Conservation (phyloP, 164 flowering plant genomes). For the Saururus chinensis region DNA sequence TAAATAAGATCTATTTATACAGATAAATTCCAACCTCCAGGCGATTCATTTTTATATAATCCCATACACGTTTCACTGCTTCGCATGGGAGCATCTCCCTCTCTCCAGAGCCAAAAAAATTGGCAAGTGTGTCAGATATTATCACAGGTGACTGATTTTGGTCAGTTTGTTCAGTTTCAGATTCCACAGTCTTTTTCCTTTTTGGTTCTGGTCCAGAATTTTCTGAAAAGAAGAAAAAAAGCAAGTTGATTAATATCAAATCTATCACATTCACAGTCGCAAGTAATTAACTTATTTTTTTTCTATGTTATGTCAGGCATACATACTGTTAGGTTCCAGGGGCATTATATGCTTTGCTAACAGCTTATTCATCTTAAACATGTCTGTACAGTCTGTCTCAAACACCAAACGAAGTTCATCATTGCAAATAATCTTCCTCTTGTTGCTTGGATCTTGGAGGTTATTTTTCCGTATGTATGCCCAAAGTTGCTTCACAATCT, state of each 20-base stretch:
- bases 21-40: constrained; percentile 50
- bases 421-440: constrained; percentile 89
- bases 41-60: constrained; percentile 60
- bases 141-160: constrained; percentile 30
- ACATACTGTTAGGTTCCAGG: constrained; percentile 73
- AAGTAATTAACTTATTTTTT: not conserved
- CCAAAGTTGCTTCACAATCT: constrained; percentile 98
- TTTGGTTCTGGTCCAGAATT: constrained; percentile 42
- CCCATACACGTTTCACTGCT: constrained; percentile 55
- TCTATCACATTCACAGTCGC: not conserved
- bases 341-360: constrained; percentile 53
- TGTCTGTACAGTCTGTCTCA: constrained; percentile 93
- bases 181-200: constrained; percentile 34
- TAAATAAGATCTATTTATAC: not conserved
- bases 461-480: constrained; percentile 87
- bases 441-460: constrained; percentile 95
- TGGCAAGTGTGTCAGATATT: constrained; percentile 77
- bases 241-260: not conserved
- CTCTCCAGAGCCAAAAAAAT: constrained; percentile 59
- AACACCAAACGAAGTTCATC: constrained; percentile 77
- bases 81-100: constrained; percentile 67
- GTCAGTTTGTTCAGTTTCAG: constrained; percentile 30
- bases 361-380: constrained; percentile 79
- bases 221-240: constrained; percentile 33
- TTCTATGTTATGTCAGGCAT: not conserved